Evolutionary conservation across 306 rosid genomes (phyloP), one percentile per base, ranked within the genome.

Genomic region (Quercus alba): DNA sequence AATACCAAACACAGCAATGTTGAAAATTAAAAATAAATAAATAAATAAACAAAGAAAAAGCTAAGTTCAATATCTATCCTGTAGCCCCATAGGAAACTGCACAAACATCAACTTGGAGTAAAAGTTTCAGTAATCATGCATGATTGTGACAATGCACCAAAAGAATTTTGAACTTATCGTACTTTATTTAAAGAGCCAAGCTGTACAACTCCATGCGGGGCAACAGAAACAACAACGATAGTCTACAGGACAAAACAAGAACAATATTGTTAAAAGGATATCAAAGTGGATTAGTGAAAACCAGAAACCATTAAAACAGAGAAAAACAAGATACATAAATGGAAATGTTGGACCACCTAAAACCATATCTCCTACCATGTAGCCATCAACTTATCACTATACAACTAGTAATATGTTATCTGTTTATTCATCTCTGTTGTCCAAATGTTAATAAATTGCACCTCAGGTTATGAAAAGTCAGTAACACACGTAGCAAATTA

Each of bases 191-290:
- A 82, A 73, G 98, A 93, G 19, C 99, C 99, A 77, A 96, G 97
- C 84, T 93, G 99, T 81, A 96, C 85, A 88, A 96, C 93, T 44
- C 99, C 98, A 72, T 87, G 97, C 8, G 99, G 97, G 78, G 76
- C 88, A 71, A 95, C 94, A 73, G 98, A 86, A 75, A 87, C 88
- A 72, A 91, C 90, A 58, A 84, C 92, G 76, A 96, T 85, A 59
- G 99, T 96, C 98, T 96, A 70, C 85, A 87, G 38, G 76, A 80
- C 63, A 86, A 80, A 82, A 68, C 18, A 83, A 12, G 52, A 58
- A 64, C 17, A 75, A 77, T 56, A 79, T 18, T 23, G 54, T 61
- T 75, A 44, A 80, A 70, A 38, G 80, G 66, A 85, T 66, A 71
- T 41, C 28, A 49, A 10, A 49, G 59, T 35, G 15, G 11, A 25